These are phyloP conservation scores for Tolypocladium capitatum DNA, from an alignment of 2,329 filamentous ascomycete species.

Conservation along the genomic window DNA sequence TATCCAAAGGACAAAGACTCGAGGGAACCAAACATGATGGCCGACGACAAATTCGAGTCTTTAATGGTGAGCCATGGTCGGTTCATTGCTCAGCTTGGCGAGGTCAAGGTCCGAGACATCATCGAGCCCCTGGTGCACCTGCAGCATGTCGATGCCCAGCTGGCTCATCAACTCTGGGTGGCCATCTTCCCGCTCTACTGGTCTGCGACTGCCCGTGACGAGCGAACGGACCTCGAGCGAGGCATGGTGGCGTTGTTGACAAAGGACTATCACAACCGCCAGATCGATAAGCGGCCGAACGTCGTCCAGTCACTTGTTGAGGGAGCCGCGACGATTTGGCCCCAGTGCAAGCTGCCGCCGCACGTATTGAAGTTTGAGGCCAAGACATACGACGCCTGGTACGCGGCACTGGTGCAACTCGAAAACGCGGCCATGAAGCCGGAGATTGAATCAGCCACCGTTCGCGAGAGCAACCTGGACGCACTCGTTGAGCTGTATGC, in stretches of 20 bases:
- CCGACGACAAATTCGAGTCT: conserved; percentile 69
- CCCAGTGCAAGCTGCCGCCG: conserved; percentile 82
- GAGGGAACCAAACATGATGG: conserved; percentile 51
- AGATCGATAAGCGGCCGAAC: conserved; percentile 90
- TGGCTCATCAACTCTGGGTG: conserved; percentile 85
- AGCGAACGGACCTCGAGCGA: conserved; percentile 79
- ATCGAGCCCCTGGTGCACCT: conserved; percentile 84
- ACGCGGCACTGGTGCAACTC: conserved; percentile 79
- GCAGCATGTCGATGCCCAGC: conserved; percentile 72
- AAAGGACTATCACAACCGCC: conserved; percentile 88
- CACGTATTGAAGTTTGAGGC: conserved; percentile 94
- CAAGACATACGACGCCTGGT: conserved; percentile 93
- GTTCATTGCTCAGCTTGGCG: conserved; percentile 74
- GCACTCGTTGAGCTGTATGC: conserved; percentile 90
- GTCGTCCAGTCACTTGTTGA: conserved; percentile 87
- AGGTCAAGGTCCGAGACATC: conserved; percentile 77
- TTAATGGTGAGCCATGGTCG: conserved; percentile 66
- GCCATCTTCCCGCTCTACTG: conserved; percentile 86
- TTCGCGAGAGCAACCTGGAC: conserved; percentile 90
- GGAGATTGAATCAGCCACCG: conserved; percentile 66
- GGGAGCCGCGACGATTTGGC: conserved; percentile 70
- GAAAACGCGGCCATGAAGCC: conserved; percentile 81
- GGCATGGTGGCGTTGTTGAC: conserved; percentile 83
- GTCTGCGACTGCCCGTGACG: conserved; percentile 77
- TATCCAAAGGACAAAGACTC: conserved; percentile 67